Conservation (phyloP, 2,329 filamentous ascomycete species). For the Elsinoe perseae region DNA sequence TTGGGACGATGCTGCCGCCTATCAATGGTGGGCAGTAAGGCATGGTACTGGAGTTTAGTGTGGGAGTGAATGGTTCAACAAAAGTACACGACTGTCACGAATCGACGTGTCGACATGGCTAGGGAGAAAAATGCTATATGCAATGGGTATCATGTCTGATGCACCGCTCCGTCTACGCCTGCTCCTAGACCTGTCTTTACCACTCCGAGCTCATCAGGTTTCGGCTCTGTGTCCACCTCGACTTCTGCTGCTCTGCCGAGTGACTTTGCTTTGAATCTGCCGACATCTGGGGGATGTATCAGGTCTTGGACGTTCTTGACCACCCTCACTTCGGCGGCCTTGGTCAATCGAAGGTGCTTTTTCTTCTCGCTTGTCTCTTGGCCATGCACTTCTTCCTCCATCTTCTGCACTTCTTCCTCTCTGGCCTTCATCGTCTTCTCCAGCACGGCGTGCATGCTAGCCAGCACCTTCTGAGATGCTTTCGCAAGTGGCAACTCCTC, state of each 20-base stretch:
- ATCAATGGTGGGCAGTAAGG: slow-evolving; percentile 21
- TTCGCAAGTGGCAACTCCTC: slow-evolving; percentile 71
- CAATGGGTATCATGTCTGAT: slow-evolving; percentile 37
- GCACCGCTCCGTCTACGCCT: slow-evolving; percentile 55
- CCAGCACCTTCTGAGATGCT: slow-evolving; percentile 78
- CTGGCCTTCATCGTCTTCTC: slow-evolving; percentile 59
- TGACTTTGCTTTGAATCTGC: slow-evolving; percentile 49
- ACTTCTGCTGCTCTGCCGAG: slow-evolving; percentile 14
- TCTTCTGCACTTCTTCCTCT: slow-evolving; percentile 51
- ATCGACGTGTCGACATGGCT: slow-evolving; percentile 1
- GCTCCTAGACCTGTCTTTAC: slow-evolving; percentile 55
- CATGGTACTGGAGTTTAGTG: not conserved
- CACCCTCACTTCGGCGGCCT: slow-evolving; percentile 81
- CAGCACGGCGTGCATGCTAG: slow-evolving; percentile 85
- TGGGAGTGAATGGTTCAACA: slow-evolving; percentile 1
- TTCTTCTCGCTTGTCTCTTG: slow-evolving; percentile 45
- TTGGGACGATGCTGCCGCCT: slow-evolving; percentile 27
- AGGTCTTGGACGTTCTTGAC: slow-evolving; percentile 66
- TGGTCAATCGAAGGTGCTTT: slow-evolving; percentile 61
- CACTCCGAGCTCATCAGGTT: slow-evolving; percentile 73
- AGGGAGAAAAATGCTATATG: not conserved
- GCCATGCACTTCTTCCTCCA: slow-evolving; percentile 39
- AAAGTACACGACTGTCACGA: slow-evolving; percentile 10
- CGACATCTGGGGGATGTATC: slow-evolving; percentile 58
- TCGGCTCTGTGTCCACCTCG: not conserved